These are phyloP conservation scores for Lathyrus tuberosus DNA, from an alignment of 306 rosid genomes.

Conservation along the genomic window DNA sequence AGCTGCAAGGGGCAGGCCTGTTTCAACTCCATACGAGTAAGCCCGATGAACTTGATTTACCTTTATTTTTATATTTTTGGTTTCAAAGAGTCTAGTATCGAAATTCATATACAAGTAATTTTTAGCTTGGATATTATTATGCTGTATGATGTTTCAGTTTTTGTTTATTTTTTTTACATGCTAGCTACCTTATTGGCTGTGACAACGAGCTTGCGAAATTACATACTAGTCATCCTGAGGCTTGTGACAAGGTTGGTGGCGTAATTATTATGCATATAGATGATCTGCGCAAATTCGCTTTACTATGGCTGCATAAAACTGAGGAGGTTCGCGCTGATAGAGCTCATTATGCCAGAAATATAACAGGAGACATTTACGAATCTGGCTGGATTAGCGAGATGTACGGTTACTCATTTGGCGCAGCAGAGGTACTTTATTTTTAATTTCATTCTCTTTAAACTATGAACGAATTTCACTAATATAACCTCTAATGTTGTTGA, in stretches of 20 bases:
- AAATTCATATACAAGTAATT: neutral
- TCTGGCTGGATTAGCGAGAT: slow-evolving; percentile 47
- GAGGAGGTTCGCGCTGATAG: slow-evolving; percentile 44
- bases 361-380: slow-evolving; percentile 40
- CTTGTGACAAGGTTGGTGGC: slow-evolving; percentile 49
- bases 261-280: slow-evolving; percentile 45
- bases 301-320: slow-evolving; percentile 44
- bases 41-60: slow-evolving; percentile 34
- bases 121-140: neutral
- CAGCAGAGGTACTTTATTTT: slow-evolving; percentile 39
- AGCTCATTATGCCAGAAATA: slow-evolving; percentile 35
- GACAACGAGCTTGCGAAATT: slow-evolving; percentile 43
- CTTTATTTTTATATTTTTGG: slow-evolving; percentile 1
- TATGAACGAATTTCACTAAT: slow-evolving; percentile 15
- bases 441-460: neutral
- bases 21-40: slow-evolving; percentile 46
- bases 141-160: slow-evolving; percentile 1
- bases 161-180: neutral
- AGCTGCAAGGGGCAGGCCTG: slow-evolving; percentile 39
- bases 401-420: slow-evolving; percentile 42
- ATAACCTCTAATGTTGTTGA: slow-evolving; percentile 27
- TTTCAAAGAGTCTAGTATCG: too few species aligned
- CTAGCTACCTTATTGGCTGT: slow-evolving; percentile 43
- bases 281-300: slow-evolving; percentile 41
- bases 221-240: slow-evolving; percentile 44